A percentile compares a stretch with the other conserved stretches of the same genome.
Conservation (phyloP, 148 eudicot species). For the Camellia lanceoleosa region DNA sequence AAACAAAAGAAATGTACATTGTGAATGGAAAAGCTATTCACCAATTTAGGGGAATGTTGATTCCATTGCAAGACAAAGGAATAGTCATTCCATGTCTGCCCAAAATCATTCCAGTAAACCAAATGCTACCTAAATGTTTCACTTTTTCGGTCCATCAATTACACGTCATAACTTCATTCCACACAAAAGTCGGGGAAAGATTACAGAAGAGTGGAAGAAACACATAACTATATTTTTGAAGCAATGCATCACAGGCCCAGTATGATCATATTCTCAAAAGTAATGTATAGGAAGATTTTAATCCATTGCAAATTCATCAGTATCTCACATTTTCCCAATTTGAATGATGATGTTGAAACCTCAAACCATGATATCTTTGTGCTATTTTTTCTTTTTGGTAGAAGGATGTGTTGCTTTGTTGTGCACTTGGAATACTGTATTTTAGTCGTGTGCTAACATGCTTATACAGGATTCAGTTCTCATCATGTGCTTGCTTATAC, state of each 20-base stretch:
- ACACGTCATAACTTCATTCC: background rate
- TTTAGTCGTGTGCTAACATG: background rate
- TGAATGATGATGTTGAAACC: background rate
- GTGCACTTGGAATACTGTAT: background rate
- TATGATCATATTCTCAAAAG: no score
- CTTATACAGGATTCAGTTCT: background rate
- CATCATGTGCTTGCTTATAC: constrained; percentile 4
- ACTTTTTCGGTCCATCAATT: background rate
- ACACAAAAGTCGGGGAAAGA: background rate
- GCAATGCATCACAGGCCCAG: background rate
- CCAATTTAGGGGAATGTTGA: no score
- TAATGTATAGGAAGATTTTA: background rate
- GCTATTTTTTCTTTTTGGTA: background rate
- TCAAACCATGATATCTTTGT: background rate
- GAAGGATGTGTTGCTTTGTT: background rate
- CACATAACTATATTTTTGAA: background rate
- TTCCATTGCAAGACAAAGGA: no score
- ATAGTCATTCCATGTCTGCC: no score
- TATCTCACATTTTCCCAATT: background rate
- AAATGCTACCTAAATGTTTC: background rate
- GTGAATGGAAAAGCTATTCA: no score
- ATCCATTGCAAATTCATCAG: background rate
- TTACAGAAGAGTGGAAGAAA: background rate
- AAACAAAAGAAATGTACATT: no score
- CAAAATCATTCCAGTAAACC: no score